These are phyloP conservation scores for Kodamaea jinghongensis DNA, from an alignment of 805 yeast species.

Conservation along the genomic window DNA sequence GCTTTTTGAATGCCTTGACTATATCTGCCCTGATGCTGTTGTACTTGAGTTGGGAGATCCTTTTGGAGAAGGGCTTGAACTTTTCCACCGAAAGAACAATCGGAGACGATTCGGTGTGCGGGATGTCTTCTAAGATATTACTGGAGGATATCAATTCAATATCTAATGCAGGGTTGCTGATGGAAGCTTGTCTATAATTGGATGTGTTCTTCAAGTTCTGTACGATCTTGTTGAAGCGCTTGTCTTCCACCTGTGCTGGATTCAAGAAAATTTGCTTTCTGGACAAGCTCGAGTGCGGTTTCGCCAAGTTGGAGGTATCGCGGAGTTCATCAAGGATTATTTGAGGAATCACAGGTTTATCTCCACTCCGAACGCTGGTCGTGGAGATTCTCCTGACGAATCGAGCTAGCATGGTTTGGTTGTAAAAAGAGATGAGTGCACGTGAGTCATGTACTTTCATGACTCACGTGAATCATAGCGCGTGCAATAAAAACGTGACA, in stretches of 20 bases:
- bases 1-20: slow-evolving; percentile 11
- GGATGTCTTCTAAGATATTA: too few species aligned
- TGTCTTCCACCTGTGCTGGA: slow-evolving; percentile 18
- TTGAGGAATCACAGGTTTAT: slow-evolving; percentile 17
- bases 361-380: slow-evolving; percentile 2
- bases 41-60: slow-evolving; percentile 9
- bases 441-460: too few species aligned
- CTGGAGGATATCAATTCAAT: slow-evolving; percentile 6
- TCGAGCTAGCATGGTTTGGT: too few species aligned
- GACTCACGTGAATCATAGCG: too few species aligned
- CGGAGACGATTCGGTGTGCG: background rate
- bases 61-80: slow-evolving; percentile 9
- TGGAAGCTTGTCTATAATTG: slow-evolving; percentile 4
- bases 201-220: slow-evolving; percentile 11
- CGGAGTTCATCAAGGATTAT: slow-evolving; percentile 13
- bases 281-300: slow-evolving; percentile 3
- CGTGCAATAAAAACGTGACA: too few species aligned
- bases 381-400: background rate
- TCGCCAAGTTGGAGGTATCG: slow-evolving; percentile 12
- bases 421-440: too few species aligned
- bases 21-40: slow-evolving; percentile 8
- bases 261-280: slow-evolving; percentile 16
- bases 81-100: slow-evolving; percentile 9
- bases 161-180: slow-evolving; percentile 8
- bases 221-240: slow-evolving; percentile 14